Percentiles rank a stretch among this genome's conserved stretches.
These are phyloP conservation scores for Clarireedia sp. DNA, from an alignment of 2,329 filamentous ascomycete species.

Conservation along the genomic window DNA sequence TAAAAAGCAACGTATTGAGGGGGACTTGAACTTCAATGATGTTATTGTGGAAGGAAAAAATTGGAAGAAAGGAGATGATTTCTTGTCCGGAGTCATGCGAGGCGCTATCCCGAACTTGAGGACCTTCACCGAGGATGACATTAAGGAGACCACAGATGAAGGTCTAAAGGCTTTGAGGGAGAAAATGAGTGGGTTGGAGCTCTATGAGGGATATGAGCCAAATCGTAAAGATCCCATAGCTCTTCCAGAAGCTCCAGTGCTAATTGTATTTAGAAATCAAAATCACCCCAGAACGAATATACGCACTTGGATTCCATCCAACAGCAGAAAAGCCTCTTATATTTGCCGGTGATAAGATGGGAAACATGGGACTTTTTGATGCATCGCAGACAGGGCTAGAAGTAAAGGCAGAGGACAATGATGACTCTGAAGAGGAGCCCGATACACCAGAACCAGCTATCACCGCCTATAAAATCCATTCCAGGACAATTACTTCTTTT, in stretches of 20 bases:
- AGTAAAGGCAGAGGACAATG: slow-evolving; percentile 51
- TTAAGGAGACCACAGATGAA: slow-evolving; percentile 70
- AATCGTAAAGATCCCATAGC: slow-evolving; percentile 47
- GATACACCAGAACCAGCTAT: slow-evolving; percentile 67
- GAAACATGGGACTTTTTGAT: slow-evolving; percentile 85
- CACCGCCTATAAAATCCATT: slow-evolving; percentile 82
- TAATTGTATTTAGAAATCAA: slow-evolving; percentile 61
- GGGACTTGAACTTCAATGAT: slow-evolving; percentile 64
- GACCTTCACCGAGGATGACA: slow-evolving; percentile 80
- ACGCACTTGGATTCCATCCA: slow-evolving; percentile 82
- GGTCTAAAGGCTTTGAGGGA: slow-evolving; percentile 65
- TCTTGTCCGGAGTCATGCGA: slow-evolving; percentile 54
- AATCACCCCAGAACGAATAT: slow-evolving; percentile 79
- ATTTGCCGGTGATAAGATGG: slow-evolving; percentile 91
- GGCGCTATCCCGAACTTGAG: slow-evolving; percentile 72
- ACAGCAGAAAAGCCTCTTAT: slow-evolving; percentile 77
- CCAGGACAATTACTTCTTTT: slow-evolving; percentile 79
- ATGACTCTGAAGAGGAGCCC: slow-evolving; percentile 57
- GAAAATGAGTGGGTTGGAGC: slow-evolving; percentile 65
- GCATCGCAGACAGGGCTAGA: slow-evolving; percentile 59
- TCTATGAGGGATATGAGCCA: slow-evolving; percentile 80
- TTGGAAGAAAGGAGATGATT: slow-evolving; percentile 60
- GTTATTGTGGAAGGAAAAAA: slow-evolving; percentile 74
- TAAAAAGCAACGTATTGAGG: slow-evolving; percentile 57
- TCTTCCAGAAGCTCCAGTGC: not conserved